Evolutionary conservation across 371 early-diverging fungal genomes (phyloP).

Genomic region (Dinochytrium kinnereticum): DNA sequence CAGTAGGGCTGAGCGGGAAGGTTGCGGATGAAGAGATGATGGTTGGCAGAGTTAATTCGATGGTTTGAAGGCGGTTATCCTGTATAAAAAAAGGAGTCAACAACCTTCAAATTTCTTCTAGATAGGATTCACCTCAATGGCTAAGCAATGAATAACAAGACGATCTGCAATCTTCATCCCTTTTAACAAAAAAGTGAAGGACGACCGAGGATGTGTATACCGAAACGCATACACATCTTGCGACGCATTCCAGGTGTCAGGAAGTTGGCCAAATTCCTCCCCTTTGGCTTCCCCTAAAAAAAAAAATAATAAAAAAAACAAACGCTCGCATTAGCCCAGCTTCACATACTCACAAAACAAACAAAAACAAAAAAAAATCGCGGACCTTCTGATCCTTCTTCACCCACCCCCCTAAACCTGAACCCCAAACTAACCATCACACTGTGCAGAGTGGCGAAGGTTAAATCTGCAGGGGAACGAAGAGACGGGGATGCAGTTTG

Average conservation of each 20-base stretch:
- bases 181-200: conserved; percentile 73
- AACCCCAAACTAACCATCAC: conserved; percentile 68
- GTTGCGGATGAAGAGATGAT: conserved; percentile 59
- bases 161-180: conserved; percentile 67
- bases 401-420: conserved; percentile 66
- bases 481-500: conserved; percentile 25
- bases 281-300: conserved; percentile 31
- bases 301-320: too few relatives aligned
- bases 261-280: conserved; percentile 38
- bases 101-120: too few relatives aligned
- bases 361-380: too few relatives aligned
- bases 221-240: conserved; percentile 65
- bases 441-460: conserved; percentile 63
- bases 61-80: conserved; percentile 68
- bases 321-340: too few relatives aligned
- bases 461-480: conserved; percentile 58
- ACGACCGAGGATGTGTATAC: conserved; percentile 73
- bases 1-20: conserved; percentile 57
- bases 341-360: too few relatives aligned
- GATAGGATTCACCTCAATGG: conserved; percentile 59
- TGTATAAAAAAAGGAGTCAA: conserved; percentile 20
- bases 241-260: conserved; percentile 65
- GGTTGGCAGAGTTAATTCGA: conserved; percentile 59
- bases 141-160: conserved; percentile 70
- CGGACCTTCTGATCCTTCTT: conserved; percentile 36